Evolutionary conservation across 148 eudicot genomes (phyloP), one percentile per base, ranked within the genome.

Genomic region (Diospyros lotus): DNA sequence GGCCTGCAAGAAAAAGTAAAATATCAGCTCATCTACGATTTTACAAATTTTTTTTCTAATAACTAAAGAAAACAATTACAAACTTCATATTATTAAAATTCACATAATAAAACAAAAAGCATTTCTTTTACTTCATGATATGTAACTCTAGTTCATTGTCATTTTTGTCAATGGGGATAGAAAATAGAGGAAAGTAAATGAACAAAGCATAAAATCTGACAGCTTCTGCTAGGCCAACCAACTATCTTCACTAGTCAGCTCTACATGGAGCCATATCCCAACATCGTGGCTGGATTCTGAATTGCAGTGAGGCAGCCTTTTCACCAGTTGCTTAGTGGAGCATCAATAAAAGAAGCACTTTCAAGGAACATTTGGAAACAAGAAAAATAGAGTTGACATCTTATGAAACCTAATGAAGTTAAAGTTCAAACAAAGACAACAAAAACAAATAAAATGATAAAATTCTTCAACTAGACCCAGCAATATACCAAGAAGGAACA

Each of bases 1-100:
- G 59, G 98, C 97, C 98, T 94, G 95, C 83, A 78, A 73, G 17
- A 58, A 46, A 73, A 59, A 45, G 14, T 50, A 55, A 56, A 56
- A 28, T 15, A 55, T 55, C 50, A 69, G 56, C 38, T 41, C 4
- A 42, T 41, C 50, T n/a, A 42, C 40, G 59, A 28, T 28, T 28
- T 28, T 28, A 28, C 28, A 28, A 28, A 28, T 28, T 28, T 28
- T 28, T 28, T 28, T 28, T 28, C 28, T 0, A 28, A 28, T 28
- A 28, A 28, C 28, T 28, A 28, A 28, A 28, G 28, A 28, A 28
- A 28, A 28, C 0, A 28, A 28, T 28, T 28, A 28, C 28, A 28
- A 28, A 28, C 28, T 28, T 28, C 28, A 28, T 0, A 28, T 28
- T 28, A 28, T 28, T 28, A 28, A 28, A 28, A 28, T 28, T 28